Percentiles rank a stretch among this genome's conserved stretches.
phyloP scores from a whole-genome alignment of 2,329 filamentous ascomycete species.

The Phaeoacremonium minimum region DNA sequence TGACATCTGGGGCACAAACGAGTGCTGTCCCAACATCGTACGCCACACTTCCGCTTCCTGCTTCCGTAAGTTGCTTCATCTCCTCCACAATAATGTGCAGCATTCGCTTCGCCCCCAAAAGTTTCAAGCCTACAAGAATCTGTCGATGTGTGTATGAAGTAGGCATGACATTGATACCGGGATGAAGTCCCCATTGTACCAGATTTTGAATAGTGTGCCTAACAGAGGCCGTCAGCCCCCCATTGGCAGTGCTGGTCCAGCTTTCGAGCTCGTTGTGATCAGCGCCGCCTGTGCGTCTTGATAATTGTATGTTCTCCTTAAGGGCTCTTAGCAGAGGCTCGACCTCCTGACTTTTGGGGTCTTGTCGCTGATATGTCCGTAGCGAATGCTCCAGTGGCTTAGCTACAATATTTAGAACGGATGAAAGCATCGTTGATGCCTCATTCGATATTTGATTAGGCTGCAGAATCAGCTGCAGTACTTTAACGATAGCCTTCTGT shows the following conservation, averaged over 20 bases:
- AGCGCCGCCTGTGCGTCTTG: slow-evolving; percentile 57
- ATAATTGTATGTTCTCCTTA: slow-evolving; percentile 52
- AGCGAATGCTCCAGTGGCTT: slow-evolving; percentile 65
- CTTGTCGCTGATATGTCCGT: slow-evolving; percentile 59
- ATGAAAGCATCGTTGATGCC: slow-evolving; percentile 64
- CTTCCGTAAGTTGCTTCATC: slow-evolving; percentile 56
- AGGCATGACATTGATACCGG: slow-evolving; percentile 49
- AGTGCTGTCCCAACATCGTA: slow-evolving; percentile 68
- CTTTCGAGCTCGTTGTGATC: slow-evolving; percentile 64
- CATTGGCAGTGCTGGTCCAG: slow-evolving; percentile 55
- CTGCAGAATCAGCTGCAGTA: slow-evolving; percentile 68
- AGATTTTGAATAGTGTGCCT: slow-evolving; percentile 59
- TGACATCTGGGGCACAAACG: slow-evolving; percentile 62
- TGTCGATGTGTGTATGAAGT: slow-evolving; percentile 70
- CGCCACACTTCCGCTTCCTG: slow-evolving; percentile 54
- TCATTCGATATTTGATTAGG: slow-evolving; percentile 68
- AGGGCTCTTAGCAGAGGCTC: slow-evolving; percentile 66
- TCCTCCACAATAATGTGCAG: slow-evolving; percentile 64
- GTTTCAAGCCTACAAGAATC: slow-evolving; percentile 54
- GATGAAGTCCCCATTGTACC: slow-evolving; percentile 62
- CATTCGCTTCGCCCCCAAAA: slow-evolving; percentile 58
- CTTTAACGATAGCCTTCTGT: slow-evolving; percentile 64
- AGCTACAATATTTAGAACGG: slow-evolving; percentile 68
- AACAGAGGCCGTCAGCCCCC: slow-evolving; percentile 53
- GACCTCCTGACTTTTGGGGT: slow-evolving; percentile 65